Evolutionary conservation across 495 filamentous ascomycete species (phyloP).

Genomic region (Clohesyomyces aquaticus): DNA sequence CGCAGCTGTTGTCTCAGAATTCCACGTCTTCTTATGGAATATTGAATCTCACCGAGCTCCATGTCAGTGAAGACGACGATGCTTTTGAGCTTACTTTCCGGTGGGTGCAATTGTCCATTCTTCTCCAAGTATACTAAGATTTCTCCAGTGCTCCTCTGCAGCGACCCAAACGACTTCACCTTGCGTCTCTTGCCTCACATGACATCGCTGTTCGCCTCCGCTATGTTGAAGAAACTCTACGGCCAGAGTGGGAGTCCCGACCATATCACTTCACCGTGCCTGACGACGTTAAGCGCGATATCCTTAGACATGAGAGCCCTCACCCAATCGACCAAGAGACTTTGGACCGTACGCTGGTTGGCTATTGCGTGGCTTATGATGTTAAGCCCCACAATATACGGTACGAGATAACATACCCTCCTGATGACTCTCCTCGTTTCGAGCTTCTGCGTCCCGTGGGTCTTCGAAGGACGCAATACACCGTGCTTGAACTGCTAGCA

Average conservation of each 20-base stretch:
- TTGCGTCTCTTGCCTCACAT: conserved; percentile 77
- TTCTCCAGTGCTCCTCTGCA: conserved; percentile 65
- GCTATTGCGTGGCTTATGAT: conserved; percentile 78
- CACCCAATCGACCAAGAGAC: conserved; percentile 75
- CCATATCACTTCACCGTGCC: conserved; percentile 68
- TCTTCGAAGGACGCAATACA: conserved; percentile 62
- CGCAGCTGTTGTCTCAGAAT: conserved; percentile 56
- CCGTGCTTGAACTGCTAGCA: conserved; percentile 74
- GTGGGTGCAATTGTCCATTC: conserved; percentile 49
- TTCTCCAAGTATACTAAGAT: not conserved
- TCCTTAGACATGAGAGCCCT: conserved; percentile 60
- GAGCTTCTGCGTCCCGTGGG: conserved; percentile 71
- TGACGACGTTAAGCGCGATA: conserved; percentile 63
- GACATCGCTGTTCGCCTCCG: conserved; percentile 77
- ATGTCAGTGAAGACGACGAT: conserved; percentile 75
- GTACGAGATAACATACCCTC: conserved; percentile 69
- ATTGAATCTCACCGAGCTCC: conserved; percentile 70
- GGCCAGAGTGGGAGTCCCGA: conserved; percentile 80
- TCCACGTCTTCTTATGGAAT: conserved; percentile 67
- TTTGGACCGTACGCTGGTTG: conserved; percentile 81
- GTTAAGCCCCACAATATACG: conserved; percentile 47
- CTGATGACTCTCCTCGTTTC: conserved; percentile 83
- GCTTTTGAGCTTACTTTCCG: conserved; percentile 84
- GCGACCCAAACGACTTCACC: conserved; percentile 63
- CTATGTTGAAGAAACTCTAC: conserved; percentile 73